Base-by-base conservation (phyloP, 768 basidiomycete genomes). In the Nidularia pulvinata region DNA sequence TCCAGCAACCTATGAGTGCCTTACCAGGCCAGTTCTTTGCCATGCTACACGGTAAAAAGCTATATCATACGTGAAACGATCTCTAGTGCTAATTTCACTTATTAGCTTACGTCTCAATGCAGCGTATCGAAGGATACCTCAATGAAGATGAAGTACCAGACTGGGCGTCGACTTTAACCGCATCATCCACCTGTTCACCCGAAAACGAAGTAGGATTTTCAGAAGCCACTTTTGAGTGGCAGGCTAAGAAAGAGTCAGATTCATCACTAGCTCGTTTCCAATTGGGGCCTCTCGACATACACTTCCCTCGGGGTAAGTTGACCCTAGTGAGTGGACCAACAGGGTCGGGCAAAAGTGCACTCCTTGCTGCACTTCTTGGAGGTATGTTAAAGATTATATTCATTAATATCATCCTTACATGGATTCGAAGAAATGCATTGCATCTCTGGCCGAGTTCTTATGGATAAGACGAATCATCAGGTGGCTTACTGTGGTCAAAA, bases 71-170 rank as follows among this genome's bases (percentile, higher is more conserved):
- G 25, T 25, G 25, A 25, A 25, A 25, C 4, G 25, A 25, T 25
- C 25, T 25, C 25, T 35, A 35, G 54, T n/a, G 30, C 48, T 62
- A 44, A 59, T 54, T 53, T 48, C 42, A 50, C 51, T 35, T n/a
- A 36, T 6, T 47, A 83, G 85, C 89, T 6, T 85, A 86, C 61
- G 86, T 95, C 19, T 89, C 90, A 4, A 86, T 93, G 82, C 82
- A 88, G 61, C 83, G 91, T 49, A 91, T 95, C 55, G 85, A 92
- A 61, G 75, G 69, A 3, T 92, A 88, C 67, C 72, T 92, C 1
- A 71, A 71, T 4, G 91, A 93, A 65, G 80, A 81, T 14, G 91
- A 94, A 64, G 88, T 93, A 2, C 85, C 87, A 0, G 81, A 81
- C 33, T 91, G 88, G 87, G 91, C 89, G 1, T 87, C 85, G 2